phyloP scores from a whole-genome alignment of 2,329 filamentous ascomycete genomes.

The Ophiostoma sp. region DNA sequence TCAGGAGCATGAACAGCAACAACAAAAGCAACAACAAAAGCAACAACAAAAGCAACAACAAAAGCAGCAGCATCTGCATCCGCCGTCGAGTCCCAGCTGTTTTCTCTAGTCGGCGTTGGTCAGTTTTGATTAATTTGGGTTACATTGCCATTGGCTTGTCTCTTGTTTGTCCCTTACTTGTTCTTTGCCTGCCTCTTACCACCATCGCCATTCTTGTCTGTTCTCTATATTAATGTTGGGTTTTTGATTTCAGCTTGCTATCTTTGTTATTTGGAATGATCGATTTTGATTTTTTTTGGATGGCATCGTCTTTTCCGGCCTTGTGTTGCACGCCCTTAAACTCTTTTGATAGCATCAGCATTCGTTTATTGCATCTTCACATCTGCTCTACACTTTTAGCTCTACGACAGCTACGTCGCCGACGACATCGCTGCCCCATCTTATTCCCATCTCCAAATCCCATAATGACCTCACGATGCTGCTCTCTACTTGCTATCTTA shows the following conservation, averaged over 20 bases:
- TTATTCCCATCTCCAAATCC: background rate
- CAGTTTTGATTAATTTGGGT: slow-evolving; percentile 6
- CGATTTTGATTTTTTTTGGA: background rate
- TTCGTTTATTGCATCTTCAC: background rate
- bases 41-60: slow-evolving; percentile 5
- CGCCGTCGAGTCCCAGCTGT: slow-evolving; percentile 22
- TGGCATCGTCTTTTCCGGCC: background rate
- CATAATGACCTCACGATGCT: slow-evolving; percentile 11
- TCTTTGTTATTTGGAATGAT: background rate
- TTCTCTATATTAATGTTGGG: background rate
- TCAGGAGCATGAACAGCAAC: slow-evolving; percentile 5
- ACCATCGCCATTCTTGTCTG: background rate
- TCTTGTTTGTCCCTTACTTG: background rate
- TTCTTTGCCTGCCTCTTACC: background rate
- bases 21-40: background rate
- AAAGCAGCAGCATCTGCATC: slow-evolving; percentile 10
- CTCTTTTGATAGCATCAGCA: background rate
- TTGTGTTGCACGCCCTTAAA: background rate
- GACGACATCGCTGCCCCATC: background rate
- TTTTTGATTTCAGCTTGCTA: background rate
- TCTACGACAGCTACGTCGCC: background rate
- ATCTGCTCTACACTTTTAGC: background rate
- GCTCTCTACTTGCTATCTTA: background rate
- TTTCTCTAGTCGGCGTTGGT: slow-evolving; percentile 23
- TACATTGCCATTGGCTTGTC: background rate